A percentile compares a stretch with the other conserved stretches of the same genome.
Evolutionary conservation across 179 eudicot genomes (phyloP).

Genomic region (Actinidia chinensis): DNA sequence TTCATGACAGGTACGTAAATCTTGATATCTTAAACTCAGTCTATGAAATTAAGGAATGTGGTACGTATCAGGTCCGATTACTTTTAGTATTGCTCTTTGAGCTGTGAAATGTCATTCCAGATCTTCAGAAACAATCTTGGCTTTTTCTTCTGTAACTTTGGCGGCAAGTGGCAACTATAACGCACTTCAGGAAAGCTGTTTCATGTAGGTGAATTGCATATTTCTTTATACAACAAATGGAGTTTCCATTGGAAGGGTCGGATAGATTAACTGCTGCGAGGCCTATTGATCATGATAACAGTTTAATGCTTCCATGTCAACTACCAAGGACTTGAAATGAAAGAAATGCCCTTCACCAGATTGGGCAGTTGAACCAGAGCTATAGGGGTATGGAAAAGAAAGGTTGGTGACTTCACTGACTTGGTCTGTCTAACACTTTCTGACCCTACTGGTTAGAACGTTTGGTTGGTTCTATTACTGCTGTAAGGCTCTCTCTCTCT

Average conservation of each 20-base stretch:
- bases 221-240: background rate
- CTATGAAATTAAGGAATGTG: background rate
- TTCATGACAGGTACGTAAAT: background rate
- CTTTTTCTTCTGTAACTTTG: background rate
- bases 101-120: background rate
- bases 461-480: slow-evolving; percentile 9
- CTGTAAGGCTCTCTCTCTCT: background rate
- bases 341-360: slow-evolving; percentile 10
- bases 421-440: slow-evolving; percentile 2
- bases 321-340: background rate
- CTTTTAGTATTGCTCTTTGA: background rate
- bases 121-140: background rate
- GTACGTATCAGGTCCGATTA: background rate
- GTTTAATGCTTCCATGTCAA: background rate
- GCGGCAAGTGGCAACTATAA: background rate
- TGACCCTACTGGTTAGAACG: background rate
- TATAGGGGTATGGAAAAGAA: background rate
- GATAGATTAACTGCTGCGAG: background rate
- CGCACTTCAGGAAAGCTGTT: background rate
- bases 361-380: slow-evolving; percentile 6
- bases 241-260: background rate
- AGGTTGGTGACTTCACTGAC: slow-evolving; percentile 13
- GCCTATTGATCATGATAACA: background rate
- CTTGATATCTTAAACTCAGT: background rate
- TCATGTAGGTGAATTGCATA: too few relatives aligned